phyloP scores from a whole-genome alignment of 257 asterid species.

The Gentiana macrophylla region DNA sequence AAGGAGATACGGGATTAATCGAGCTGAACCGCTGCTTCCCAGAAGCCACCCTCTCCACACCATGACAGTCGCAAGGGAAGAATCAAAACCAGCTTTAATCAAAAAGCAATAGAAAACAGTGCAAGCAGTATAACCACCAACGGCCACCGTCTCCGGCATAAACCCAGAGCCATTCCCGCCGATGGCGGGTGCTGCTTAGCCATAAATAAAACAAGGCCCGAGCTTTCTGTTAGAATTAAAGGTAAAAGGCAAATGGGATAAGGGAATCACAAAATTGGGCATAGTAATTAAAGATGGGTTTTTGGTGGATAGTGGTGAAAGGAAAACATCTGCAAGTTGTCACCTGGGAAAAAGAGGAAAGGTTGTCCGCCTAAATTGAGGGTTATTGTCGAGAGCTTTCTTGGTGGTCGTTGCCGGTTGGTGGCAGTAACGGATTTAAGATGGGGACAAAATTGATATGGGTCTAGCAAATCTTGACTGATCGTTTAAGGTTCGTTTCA shows the following conservation, averaged over 20 bases:
- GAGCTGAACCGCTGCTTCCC: constrained; percentile 14
- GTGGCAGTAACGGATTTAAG: too few species aligned
- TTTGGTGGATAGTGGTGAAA: constrained; percentile 10
- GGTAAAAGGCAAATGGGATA: constrained; percentile 1
- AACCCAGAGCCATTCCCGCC: constrained; percentile 8
- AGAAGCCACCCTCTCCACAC: constrained; percentile 1
- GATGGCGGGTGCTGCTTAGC: constrained; percentile 18
- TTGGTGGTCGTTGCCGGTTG: not conserved
- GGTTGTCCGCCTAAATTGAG: not conserved
- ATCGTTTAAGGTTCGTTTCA: too few species aligned
- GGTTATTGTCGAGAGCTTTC: not conserved
- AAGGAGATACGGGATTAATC: not conserved
- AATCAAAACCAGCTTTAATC: constrained; percentile 14
- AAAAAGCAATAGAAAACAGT: constrained; percentile 21
- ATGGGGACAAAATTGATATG: too few species aligned
- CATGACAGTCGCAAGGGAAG: constrained; percentile 20
- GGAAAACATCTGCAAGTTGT: constrained; percentile 19
- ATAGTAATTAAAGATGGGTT: constrained; percentile 6
- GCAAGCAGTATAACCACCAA: constrained; percentile 14
- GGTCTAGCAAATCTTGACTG: too few species aligned
- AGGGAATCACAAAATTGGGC: constrained; percentile 15
- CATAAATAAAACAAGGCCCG: constrained; percentile 9
- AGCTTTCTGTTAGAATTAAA: constrained; percentile 11
- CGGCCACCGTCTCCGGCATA: constrained; percentile 26
- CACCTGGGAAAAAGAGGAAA: constrained; percentile 8